Conservation (phyloP, 1,284 basidiomycete species). For the Cryptococcus sp. region DNA sequence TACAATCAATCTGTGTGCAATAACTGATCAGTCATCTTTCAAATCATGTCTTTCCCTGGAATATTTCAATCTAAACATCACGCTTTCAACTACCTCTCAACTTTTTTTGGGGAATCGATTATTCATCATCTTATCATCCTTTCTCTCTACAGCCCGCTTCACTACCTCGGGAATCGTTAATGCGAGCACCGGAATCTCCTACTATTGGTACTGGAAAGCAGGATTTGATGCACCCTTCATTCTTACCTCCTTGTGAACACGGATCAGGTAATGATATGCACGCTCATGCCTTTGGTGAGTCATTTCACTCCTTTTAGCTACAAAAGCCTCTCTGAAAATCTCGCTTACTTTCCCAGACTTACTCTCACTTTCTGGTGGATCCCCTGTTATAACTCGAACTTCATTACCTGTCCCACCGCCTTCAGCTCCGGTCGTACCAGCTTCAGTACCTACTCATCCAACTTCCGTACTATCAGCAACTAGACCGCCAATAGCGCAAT, state of each 20-base stretch:
- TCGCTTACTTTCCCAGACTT: conserved; percentile 33
- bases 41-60: neutral
- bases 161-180: conserved; percentile 8
- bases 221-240: conserved; percentile 37
- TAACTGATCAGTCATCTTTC: neutral
- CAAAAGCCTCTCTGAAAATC: conserved; percentile 21
- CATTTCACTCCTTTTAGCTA: neutral
- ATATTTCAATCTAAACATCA: neutral
- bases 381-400: conserved; percentile 2
- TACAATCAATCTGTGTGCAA: neutral
- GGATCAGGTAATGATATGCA: conserved; percentile 37
- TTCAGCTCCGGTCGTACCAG: conserved; percentile 19
- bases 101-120: neutral
- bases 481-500: conserved; percentile 16
- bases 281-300: conserved; percentile 43
- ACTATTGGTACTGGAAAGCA: conserved; percentile 12
- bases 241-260: conserved; percentile 42
- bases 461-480: conserved; percentile 34
- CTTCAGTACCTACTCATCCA: conserved; percentile 29
- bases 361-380: conserved; percentile 26
- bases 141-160: conserved; percentile 4
- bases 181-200: neutral
- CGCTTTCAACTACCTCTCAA: neutral
- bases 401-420: conserved; percentile 11
- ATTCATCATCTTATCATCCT: neutral